Evolutionary conservation across 257 asterid species (phyloP).

Genomic region (Nicotiana sylvestris): DNA sequence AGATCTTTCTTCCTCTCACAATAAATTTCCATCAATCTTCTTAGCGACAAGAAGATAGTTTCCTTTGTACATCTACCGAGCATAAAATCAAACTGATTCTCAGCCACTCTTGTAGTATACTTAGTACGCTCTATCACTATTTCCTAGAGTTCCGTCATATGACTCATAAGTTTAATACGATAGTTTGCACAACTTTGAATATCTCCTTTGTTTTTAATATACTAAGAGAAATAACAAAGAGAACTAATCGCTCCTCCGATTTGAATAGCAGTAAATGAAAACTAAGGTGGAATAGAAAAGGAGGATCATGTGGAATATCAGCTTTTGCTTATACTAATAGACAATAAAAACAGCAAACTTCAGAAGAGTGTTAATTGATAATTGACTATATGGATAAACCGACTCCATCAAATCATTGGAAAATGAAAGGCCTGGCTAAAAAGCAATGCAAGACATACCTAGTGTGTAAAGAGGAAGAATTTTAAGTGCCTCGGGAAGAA

Average conservation of each 20-base stretch:
- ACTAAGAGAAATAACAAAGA: not conserved
- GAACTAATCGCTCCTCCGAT: not conserved
- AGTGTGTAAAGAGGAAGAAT: constrained; percentile 84
- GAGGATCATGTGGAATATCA: not conserved
- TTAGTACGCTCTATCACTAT: no score
- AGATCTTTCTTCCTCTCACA: no score
- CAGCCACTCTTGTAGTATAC: no score
- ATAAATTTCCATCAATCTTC: no score
- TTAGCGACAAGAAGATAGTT: no score
- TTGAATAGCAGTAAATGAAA: not conserved
- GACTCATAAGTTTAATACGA: no score
- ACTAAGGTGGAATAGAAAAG: not conserved
- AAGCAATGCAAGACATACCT: constrained; percentile 49
- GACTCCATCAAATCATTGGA: not conserved
- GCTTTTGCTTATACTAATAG: not conserved
- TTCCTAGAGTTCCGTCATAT: no score
- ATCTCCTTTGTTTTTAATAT: no score
- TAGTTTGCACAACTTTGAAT: no score
- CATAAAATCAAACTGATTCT: no score
- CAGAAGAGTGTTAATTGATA: not conserved
- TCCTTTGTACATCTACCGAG: no score
- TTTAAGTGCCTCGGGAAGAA: constrained; percentile 95
- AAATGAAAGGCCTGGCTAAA: not conserved
- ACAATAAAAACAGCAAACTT: not conserved
- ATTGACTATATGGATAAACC: not conserved